Conservation (phyloP, 2,329 filamentous ascomycete genomes). For the Phialemonium atrogriseum region DNA sequence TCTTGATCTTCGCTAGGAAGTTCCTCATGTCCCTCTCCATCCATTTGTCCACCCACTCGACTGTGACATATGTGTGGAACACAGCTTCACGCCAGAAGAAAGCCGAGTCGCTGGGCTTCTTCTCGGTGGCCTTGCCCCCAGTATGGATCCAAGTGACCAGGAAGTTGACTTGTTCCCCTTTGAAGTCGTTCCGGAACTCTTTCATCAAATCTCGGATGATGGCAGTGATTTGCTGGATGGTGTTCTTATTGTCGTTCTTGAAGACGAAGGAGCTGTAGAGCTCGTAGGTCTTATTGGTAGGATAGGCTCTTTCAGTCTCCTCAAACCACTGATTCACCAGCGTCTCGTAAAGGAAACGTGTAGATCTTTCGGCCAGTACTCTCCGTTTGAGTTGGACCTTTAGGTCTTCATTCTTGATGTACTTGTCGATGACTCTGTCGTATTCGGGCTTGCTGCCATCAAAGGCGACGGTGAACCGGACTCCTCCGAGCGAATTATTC, state of each 20-base stretch:
- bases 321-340: conserved; percentile 7
- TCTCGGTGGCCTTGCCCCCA: no score
- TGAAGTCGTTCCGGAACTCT: no score
- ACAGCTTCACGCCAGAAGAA: no score
- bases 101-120: no score
- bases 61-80: conserved; percentile 3
- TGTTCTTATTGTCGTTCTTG: no score
- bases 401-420: not conserved
- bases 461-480: conserved; percentile 6
- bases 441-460: conserved; percentile 2
- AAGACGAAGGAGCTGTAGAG: no score
- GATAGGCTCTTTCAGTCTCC: conserved; percentile 4
- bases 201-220: no score
- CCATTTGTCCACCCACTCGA: conserved; percentile 5
- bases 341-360: conserved; percentile 8
- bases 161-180: no score
- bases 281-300: no score
- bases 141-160: no score
- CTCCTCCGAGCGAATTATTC: conserved; percentile 1
- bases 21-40: conserved; percentile 1
- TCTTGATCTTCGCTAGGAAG: conserved; percentile 5
- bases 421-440: not conserved
- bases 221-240: no score
- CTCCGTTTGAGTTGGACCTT: conserved; percentile 5
- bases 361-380: conserved; percentile 2